Evolutionary conservation across 331 rosid genomes (phyloP).

Genomic region (Arachis monticola): DNA sequence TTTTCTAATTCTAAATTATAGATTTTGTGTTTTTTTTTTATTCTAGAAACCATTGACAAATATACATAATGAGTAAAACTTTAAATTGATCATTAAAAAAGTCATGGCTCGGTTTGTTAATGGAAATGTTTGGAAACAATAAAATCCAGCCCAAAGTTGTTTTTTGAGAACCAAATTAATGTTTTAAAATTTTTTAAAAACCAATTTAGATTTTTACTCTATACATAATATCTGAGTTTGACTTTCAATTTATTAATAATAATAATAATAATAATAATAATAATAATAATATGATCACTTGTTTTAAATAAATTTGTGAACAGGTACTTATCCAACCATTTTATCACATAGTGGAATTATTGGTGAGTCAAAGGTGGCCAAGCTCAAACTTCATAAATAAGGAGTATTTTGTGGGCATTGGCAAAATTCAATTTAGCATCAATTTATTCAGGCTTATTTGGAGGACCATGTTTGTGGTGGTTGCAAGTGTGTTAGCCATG

Average conservation of each 20-base stretch:
- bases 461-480: slow-evolving; percentile 52
- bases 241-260: not conserved
- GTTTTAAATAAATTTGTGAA: not conserved
- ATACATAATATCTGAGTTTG: too few species aligned
- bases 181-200: too few species aligned
- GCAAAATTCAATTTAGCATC: slow-evolving; percentile 32
- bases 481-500: slow-evolving; percentile 46
- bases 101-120: too few species aligned
- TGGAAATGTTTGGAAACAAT: too few species aligned
- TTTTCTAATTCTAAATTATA: too few species aligned
- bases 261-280: not conserved
- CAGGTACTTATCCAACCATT: slow-evolving; percentile 60
- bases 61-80: too few species aligned
- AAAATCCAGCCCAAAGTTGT: too few species aligned
- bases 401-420: slow-evolving; percentile 40
- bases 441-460: slow-evolving; percentile 54
- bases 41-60: too few species aligned
- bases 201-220: too few species aligned
- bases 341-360: slow-evolving; percentile 46
- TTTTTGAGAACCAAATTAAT: too few species aligned
- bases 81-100: too few species aligned
- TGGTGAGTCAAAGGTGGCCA: slow-evolving; percentile 55
- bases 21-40: too few species aligned
- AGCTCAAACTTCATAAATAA: slow-evolving; percentile 43
- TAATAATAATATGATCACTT: not conserved